phyloP scores from a whole-genome alignment of 108 stramenopile species.

The Seminavis robusta region DNA sequence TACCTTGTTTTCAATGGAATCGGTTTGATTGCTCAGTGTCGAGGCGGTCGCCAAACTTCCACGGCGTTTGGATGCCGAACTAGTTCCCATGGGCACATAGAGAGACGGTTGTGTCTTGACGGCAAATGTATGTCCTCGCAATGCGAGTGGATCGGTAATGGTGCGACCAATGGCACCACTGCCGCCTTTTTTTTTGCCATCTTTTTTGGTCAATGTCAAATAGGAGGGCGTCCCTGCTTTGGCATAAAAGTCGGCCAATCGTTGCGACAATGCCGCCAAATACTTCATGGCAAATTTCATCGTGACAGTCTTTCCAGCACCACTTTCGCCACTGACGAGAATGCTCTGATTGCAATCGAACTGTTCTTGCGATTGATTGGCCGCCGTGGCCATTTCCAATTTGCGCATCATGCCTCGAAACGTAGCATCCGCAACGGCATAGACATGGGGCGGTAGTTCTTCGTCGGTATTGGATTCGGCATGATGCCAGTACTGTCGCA shows the following conservation, averaged over 20 bases:
- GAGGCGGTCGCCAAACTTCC: neutral
- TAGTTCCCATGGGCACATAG: neutral
- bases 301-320: conserved; percentile 58
- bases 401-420: conserved; percentile 66
- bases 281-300: conserved; percentile 70
- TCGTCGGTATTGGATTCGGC: conserved; percentile 23
- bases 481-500: conserved; percentile 51
- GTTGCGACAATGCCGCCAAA: conserved; percentile 41
- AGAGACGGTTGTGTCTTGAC: neutral
- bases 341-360: conserved; percentile 36
- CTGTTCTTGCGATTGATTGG: conserved; percentile 18
- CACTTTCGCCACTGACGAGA: conserved; percentile 47
- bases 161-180: neutral
- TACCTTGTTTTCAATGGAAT: conserved; percentile 68
- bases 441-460: conserved; percentile 74
- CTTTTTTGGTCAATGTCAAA: conserved; percentile 6
- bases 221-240: neutral
- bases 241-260: conserved; percentile 1
- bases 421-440: conserved; percentile 70
- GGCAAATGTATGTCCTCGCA: neutral
- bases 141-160: neutral
- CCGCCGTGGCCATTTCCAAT: conserved; percentile 37
- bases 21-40: conserved; percentile 1
- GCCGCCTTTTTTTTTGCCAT: neutral
- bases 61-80: neutral